A percentile compares a stretch with the other conserved stretches of the same genome.
Evolutionary conservation across 2,329 filamentous ascomycete species (phyloP).

Genomic region (Cladosporium sp.): DNA sequence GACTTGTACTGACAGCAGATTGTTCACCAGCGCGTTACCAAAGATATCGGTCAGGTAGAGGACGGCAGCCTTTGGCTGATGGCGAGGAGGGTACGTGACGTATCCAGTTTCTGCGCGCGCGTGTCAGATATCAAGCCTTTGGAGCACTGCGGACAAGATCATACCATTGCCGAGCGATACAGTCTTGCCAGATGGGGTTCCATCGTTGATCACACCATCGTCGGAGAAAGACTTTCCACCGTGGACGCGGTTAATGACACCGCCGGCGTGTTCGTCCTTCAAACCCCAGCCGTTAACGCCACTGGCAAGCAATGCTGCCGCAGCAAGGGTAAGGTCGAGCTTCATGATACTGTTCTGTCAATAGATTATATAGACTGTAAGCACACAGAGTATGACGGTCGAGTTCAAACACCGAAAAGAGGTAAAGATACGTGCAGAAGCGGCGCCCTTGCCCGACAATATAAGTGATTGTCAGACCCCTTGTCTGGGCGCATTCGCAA

Average conservation of each 20-base stretch:
- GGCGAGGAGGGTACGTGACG: conserved; percentile 23
- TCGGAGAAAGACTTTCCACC: conserved; percentile 17
- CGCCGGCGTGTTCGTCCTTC: conserved; percentile 26
- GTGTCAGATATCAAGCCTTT: neutral
- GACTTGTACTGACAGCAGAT: conserved; percentile 30
- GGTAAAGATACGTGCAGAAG: neutral
- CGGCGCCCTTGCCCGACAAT: neutral
- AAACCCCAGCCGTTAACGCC: conserved; percentile 21
- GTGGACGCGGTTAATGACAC: conserved; percentile 20
- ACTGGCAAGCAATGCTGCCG: conserved; percentile 19
- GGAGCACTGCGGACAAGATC: neutral
- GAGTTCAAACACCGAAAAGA: neutral
- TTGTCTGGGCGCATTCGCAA: conserved; percentile 10
- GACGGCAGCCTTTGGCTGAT: conserved; percentile 28
- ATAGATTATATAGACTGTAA: neutral
- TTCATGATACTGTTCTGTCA: neutral
- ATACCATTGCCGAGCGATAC: conserved; percentile 22
- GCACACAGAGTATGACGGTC: neutral
- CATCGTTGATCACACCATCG: conserved; percentile 23
- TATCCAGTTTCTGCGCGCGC: conserved; percentile 26
- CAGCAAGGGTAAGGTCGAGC: neutral
- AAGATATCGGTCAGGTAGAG: conserved; percentile 39
- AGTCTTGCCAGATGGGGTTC: conserved; percentile 23
- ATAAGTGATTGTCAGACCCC: neutral
- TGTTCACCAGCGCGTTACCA: conserved; percentile 35